Evolutionary conservation across 345 rosid species (phyloP), one percentile per base, ranked within the genome.

Genomic region (Turnera subulata): DNA sequence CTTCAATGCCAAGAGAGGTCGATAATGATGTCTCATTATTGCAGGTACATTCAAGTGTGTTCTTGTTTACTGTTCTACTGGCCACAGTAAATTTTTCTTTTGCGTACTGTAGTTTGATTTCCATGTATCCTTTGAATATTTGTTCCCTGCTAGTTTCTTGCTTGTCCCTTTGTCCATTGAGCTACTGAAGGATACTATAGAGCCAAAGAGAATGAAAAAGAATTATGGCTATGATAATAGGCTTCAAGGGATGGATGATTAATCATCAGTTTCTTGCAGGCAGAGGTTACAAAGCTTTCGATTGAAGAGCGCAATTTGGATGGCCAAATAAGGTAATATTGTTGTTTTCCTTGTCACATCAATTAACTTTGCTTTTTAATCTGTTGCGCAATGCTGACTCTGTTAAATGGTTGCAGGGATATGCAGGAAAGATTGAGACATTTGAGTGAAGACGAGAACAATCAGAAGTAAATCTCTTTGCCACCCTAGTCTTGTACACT

Each of bases 361-460:
- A 26, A 26, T 29, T 47, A 29, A 46, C 57, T 16, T 60, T 58
- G 53, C 33, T 54, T 62, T 55, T 62, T 32, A 50, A 59, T 64
- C 59, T 48, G 20, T 59, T 50, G 52, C 59, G 46, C 50, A 67
- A 24, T 70, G 70, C 77, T 81, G 68, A 78, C 58, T 47, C 65
- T 75, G 59, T 56, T 50, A 22, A 65, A 58, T 33, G 67, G 35
- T 62, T 81, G 65, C 84, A 93, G 99, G 72, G 84, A 80, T 76
- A 74, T 82, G 81, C 86, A 87, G 78, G 96, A 81, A 66, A 84
- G 71, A 61, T 57, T 93, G 71, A 78, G 85, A 76, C 73, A 65
- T 50, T 70, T 93, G 67, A 85, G 92, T 56, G 99, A 89, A 79
- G 77, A 89, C 66, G 85, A 84, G 58, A 80, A 69, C 83, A 87